Percentiles rank a stretch among this genome's conserved stretches.
Conservation (phyloP, 2,329 filamentous ascomycete genomes). For the Byssochlamys sp. region DNA sequence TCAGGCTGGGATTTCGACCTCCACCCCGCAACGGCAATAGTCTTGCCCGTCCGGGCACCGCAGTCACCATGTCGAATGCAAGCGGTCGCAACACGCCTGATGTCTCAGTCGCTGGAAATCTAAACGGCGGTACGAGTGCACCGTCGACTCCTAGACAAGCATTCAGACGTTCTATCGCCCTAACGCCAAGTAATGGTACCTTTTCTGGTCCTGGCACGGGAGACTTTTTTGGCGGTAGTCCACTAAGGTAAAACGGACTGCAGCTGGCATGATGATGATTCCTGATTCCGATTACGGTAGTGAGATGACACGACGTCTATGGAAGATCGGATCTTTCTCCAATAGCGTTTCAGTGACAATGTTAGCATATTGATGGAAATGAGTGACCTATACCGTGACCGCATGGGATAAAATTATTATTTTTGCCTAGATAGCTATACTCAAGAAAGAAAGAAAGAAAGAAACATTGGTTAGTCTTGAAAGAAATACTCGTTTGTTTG, state of each 20-base stretch:
- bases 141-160: constrained; percentile 34
- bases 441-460: not conserved
- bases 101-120: constrained; percentile 10
- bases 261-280: not conserved
- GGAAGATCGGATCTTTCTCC: not conserved
- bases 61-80: constrained; percentile 27
- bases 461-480: not conserved
- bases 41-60: constrained; percentile 30
- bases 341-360: not conserved
- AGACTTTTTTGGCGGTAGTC: constrained; percentile 33
- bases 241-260: constrained; percentile 20
- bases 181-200: constrained; percentile 34
- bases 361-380: not conserved
- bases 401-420: not conserved
- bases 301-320: not conserved
- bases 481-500: not conserved
- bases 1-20: constrained; percentile 49
- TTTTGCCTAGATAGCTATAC: not conserved
- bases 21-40: constrained; percentile 35
- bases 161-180: constrained; percentile 32
- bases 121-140: constrained; percentile 17
- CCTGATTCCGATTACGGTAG: not conserved
- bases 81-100: constrained; percentile 36
- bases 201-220: constrained; percentile 28
- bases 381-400: not conserved